A percentile compares a stretch with the other conserved stretches of the same genome.
Evolutionary conservation across 1,284 basidiomycete species (phyloP).

Genomic region (Boletus sp.): DNA sequence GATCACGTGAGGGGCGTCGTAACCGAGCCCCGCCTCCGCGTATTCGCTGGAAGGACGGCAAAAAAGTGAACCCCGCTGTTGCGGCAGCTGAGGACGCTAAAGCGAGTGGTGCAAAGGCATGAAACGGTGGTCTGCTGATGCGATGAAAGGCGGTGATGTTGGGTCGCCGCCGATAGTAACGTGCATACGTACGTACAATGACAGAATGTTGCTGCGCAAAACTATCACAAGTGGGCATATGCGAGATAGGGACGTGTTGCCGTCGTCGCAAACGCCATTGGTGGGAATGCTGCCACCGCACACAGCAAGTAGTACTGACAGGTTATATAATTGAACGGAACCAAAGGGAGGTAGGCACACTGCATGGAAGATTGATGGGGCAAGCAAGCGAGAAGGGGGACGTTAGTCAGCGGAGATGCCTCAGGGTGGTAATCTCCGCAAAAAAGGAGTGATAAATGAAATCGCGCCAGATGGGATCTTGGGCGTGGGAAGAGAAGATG

Average conservation of each 20-base stretch:
- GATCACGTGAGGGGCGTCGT: constrained; percentile 88
- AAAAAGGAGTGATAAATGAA: not conserved
- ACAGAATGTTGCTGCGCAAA: too few relatives aligned
- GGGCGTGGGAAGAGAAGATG: constrained; percentile 1
- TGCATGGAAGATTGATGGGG: not conserved
- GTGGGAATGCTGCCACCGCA: too few relatives aligned
- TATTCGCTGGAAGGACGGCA: constrained; percentile 96
- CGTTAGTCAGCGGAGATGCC: too few relatives aligned
- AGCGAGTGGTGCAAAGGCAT: constrained; percentile 40
- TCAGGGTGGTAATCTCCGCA: not conserved
- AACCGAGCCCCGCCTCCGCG: constrained; percentile 96
- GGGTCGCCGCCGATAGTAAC: not conserved
- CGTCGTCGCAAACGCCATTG: too few relatives aligned
- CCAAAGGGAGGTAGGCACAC: too few relatives aligned
- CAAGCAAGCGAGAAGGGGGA: not conserved
- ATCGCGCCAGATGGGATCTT: constrained; percentile 1
- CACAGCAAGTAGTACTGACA: too few relatives aligned
- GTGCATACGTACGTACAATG: too few relatives aligned
- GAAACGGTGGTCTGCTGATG: constrained; percentile 19
- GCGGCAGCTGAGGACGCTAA: constrained; percentile 68
- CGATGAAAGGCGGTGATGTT: constrained; percentile 8
- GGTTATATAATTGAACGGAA: too few relatives aligned
- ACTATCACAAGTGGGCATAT: too few relatives aligned
- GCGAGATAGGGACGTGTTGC: too few relatives aligned
- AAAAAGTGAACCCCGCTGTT: constrained; percentile 88